Conservation (phyloP, 2,329 filamentous ascomycete species). For the Penicillium sp. region DNA sequence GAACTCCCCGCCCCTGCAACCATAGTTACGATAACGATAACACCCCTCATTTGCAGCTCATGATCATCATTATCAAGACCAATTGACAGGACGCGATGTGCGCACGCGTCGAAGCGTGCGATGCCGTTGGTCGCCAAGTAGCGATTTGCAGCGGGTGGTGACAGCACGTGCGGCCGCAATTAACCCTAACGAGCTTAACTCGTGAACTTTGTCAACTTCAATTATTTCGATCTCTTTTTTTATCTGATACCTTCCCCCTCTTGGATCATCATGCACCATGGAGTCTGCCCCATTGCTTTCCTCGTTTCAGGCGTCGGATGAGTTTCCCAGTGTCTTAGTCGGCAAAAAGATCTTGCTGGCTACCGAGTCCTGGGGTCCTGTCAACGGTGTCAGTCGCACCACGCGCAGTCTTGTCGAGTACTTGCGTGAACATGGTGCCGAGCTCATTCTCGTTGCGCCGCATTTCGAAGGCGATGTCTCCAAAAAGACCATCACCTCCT, state of each 20-base stretch:
- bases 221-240: neutral
- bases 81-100: slow-evolving; percentile 2
- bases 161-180: slow-evolving; percentile 13
- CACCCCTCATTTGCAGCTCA: neutral
- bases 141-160: slow-evolving; percentile 8
- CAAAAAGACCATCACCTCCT: slow-evolving; percentile 23
- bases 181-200: neutral
- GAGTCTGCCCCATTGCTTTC: slow-evolving; percentile 14
- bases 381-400: slow-evolving; percentile 68
- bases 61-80: neutral
- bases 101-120: slow-evolving; percentile 9
- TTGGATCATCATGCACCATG: slow-evolving; percentile 8
- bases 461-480: slow-evolving; percentile 49
- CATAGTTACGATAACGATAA: neutral
- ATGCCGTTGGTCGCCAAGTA: slow-evolving; percentile 15
- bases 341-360: slow-evolving; percentile 62
- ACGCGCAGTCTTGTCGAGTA: slow-evolving; percentile 66
- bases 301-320: slow-evolving; percentile 8
- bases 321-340: slow-evolving; percentile 46
- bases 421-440: slow-evolving; percentile 57
- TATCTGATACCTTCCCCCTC: neutral
- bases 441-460: slow-evolving; percentile 63
- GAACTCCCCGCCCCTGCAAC: neutral
- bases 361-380: slow-evolving; percentile 66
- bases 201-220: neutral